Evolutionary conservation across 148 eudicot genomes (phyloP).

Genomic region (Gaultheria prostrata): DNA sequence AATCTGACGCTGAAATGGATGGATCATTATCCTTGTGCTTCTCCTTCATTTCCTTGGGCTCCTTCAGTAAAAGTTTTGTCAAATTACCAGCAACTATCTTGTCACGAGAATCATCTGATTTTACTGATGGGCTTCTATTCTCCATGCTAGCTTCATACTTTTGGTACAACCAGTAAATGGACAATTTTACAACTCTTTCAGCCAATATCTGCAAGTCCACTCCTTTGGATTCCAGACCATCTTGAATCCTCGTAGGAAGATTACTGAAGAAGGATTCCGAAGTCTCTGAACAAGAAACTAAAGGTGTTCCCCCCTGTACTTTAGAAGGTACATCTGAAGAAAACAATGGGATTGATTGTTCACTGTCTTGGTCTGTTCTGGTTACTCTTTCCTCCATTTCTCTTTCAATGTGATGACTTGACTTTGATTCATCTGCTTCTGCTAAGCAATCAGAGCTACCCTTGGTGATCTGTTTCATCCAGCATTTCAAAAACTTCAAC

Average conservation of each 20-base stretch:
- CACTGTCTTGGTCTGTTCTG: constrained; percentile 32
- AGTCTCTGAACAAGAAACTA: constrained; percentile 38
- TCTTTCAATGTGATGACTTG: constrained; percentile 13
- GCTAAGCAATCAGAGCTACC: constrained; percentile 9
- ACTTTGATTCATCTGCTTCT: constrained; percentile 27
- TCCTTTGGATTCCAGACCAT: constrained; percentile 63
- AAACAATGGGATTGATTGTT: constrained; percentile 30
- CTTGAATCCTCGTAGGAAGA: constrained; percentile 60
- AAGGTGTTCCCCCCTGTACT: constrained; percentile 24
- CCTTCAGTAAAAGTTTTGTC: constrained; percentile 48
- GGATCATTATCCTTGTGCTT: constrained; percentile 29
- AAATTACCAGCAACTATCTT: constrained; percentile 40
- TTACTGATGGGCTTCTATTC: constrained; percentile 30
- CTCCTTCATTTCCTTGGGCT: constrained; percentile 65
- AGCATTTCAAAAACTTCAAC: constrained; percentile 82
- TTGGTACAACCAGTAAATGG: constrained; percentile 54
- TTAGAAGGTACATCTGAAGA: constrained; percentile 26
- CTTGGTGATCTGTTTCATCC: constrained; percentile 75
- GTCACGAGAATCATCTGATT: constrained; percentile 34
- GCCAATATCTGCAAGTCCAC: constrained; percentile 73
- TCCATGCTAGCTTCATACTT: constrained; percentile 31
- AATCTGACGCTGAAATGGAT: constrained; percentile 20
- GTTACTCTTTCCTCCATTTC: constrained; percentile 27
- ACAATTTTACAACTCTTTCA: constrained; percentile 57
- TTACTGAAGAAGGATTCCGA: constrained; percentile 61